Evolutionary conservation across 176 grass and related monocot species (phyloP).

Genomic region (Chrysopogon serrulatus): DNA sequence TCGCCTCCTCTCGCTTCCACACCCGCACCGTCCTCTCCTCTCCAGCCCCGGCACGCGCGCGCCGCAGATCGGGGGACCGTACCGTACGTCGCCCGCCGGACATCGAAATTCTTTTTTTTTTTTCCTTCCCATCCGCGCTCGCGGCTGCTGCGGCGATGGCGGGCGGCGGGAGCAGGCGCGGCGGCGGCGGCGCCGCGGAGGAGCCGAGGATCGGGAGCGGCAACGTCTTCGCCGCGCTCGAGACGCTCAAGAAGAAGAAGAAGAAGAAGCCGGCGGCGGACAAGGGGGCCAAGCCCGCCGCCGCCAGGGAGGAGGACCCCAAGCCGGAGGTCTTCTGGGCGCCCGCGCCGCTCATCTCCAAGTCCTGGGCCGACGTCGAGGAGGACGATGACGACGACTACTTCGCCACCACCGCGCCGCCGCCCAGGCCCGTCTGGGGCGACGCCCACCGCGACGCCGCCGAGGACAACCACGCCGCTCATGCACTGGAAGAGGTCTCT

Average conservation of each 20-base stretch:
- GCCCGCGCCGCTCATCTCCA: slow-evolving; percentile 47
- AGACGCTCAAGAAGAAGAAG: slow-evolving; percentile 92
- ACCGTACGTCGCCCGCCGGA: background rate
- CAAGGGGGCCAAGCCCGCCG: background rate
- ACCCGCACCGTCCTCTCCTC: background rate
- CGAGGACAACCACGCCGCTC: background rate
- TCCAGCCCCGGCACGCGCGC: background rate
- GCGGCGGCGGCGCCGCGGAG: slow-evolving; percentile 47
- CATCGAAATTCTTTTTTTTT: background rate
- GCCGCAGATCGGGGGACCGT: background rate
- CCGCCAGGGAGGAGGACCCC: slow-evolving; percentile 4
- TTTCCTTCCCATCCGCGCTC: background rate
- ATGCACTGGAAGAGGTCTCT: slow-evolving; percentile 45
- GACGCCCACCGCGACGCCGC: background rate
- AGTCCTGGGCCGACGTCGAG: slow-evolving; percentile 92
- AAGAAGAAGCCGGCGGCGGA: slow-evolving; percentile 53
- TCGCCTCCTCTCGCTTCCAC: background rate
- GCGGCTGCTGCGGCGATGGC: slow-evolving; percentile 35
- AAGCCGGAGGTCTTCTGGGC: slow-evolving; percentile 61
- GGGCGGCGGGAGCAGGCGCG: slow-evolving; percentile 61
- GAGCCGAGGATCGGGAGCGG: slow-evolving; percentile 57
- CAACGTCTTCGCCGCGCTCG: slow-evolving; percentile 93
- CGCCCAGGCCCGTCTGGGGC: slow-evolving; percentile 45
- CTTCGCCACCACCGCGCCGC: slow-evolving; percentile 73
- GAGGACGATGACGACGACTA: slow-evolving; percentile 93